Evolutionary conservation across 208 protist species (phyloP).

Genomic region (Herpetomonas samuelpessoai): DNA sequence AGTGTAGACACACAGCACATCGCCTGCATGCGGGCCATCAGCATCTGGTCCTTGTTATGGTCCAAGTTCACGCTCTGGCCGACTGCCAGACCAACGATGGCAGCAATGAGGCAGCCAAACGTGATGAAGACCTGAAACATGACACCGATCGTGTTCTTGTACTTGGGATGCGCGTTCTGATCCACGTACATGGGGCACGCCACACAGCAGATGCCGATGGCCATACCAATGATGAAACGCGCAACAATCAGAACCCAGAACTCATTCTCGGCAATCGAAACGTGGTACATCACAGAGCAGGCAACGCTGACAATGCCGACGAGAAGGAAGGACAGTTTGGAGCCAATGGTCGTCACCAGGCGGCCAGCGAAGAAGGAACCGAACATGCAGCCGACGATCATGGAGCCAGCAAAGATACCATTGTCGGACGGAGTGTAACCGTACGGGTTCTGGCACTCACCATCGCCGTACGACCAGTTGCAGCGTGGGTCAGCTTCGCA

Average conservation of each 20-base stretch:
- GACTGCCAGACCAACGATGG: constrained; percentile 53
- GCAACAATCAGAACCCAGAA: constrained; percentile 71
- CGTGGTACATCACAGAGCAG: constrained; percentile 60
- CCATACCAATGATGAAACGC: constrained; percentile 72
- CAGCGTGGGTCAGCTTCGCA: constrained; percentile 37
- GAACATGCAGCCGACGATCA: constrained; percentile 81
- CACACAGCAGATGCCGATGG: constrained; percentile 59
- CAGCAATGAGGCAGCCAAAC: constrained; percentile 81
- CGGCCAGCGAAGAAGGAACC: constrained; percentile 63
- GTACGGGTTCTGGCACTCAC: constrained; percentile 43
- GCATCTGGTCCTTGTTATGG: constrained; percentile 23
- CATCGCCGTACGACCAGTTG: constrained; percentile 46
- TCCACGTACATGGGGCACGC: constrained; percentile 74
- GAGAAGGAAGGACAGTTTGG: constrained; percentile 54
- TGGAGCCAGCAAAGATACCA: constrained; percentile 78
- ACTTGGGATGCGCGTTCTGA: constrained; percentile 59
- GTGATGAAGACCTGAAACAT: constrained; percentile 83
- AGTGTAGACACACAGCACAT: constrained; percentile 64
- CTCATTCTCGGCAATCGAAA: constrained; percentile 37
- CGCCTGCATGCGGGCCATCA: constrained; percentile 64
- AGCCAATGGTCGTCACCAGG: constrained; percentile 39
- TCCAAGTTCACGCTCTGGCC: constrained; percentile 40
- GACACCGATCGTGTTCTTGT: constrained; percentile 56
- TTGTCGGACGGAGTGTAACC: constrained; percentile 56
- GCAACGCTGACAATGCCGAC: constrained; percentile 53